A percentile compares a stretch with the other conserved stretches of the same genome.
phyloP scores from a whole-genome alignment of 768 basidiomycete species.

The Termitomyces sp. region DNA sequence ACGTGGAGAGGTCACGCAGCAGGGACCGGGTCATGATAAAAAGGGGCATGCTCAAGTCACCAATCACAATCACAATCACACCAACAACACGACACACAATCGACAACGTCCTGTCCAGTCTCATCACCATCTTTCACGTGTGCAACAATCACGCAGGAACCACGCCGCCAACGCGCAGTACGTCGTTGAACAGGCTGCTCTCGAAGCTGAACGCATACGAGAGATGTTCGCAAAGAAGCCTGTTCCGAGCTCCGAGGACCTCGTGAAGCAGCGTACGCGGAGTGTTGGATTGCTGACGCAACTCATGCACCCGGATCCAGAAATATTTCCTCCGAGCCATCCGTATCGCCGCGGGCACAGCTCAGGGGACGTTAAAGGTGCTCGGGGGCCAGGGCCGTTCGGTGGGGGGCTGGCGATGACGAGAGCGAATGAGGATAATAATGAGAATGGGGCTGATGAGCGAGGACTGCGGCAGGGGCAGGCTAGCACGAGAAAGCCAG shows the following conservation, averaged over 20 bases:
- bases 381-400: neutral
- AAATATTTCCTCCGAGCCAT: constrained; percentile 53
- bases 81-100: constrained; percentile 9
- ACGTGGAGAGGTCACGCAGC: constrained; percentile 1
- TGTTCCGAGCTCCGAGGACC: constrained; percentile 55
- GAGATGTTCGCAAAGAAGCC: constrained; percentile 77
- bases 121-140: constrained; percentile 18
- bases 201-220: constrained; percentile 59
- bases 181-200: constrained; percentile 43
- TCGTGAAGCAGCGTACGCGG: constrained; percentile 31
- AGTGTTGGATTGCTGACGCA: constrained; percentile 59
- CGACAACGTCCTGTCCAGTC: constrained; percentile 8
- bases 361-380: constrained; percentile 40
- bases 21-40: neutral
- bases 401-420: constrained; percentile 13
- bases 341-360: constrained; percentile 53
- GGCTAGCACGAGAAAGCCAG: neutral
- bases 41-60: neutral
- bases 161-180: constrained; percentile 25
- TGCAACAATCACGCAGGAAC: constrained; percentile 17
- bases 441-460: neutral
- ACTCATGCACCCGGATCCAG: constrained; percentile 69
- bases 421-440: neutral
- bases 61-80: constrained; percentile 1
- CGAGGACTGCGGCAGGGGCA: neutral